phyloP scores from a whole-genome alignment of 306 rosid genomes.

The Dalbergia oliveri region DNA sequence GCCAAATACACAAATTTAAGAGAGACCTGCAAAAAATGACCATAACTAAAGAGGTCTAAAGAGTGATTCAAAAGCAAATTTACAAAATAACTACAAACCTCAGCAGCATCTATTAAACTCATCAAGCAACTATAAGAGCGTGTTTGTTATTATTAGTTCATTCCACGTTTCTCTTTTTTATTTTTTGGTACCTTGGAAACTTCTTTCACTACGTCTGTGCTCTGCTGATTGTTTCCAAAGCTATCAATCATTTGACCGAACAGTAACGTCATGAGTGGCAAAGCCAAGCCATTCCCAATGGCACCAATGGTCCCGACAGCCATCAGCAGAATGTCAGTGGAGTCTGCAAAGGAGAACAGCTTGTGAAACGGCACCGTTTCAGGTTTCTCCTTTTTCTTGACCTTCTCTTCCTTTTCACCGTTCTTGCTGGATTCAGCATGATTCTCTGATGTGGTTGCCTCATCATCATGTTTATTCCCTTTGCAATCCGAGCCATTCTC shows the following conservation, averaged over 20 bases:
- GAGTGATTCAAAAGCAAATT: background rate
- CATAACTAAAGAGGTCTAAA: background rate
- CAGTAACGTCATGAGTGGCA: slow-evolving; percentile 79
- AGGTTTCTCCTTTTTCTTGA: slow-evolving; percentile 48
- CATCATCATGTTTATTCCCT: slow-evolving; percentile 33
- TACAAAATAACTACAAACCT: background rate
- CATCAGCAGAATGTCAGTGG: slow-evolving; percentile 71
- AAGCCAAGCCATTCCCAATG: slow-evolving; percentile 68
- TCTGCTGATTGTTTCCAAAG: slow-evolving; percentile 69
- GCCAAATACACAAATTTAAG: slow-evolving; percentile 81
- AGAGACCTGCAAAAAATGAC: slow-evolving; percentile 60
- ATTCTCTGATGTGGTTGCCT: slow-evolving; percentile 48
- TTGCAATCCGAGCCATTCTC: slow-evolving; percentile 48
- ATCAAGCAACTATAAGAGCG: background rate
- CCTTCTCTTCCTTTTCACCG: slow-evolving; percentile 48
- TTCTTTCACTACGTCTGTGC: slow-evolving; percentile 42
- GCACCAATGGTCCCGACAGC: slow-evolving; percentile 72
- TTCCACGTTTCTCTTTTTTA: background rate
- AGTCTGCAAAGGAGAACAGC: slow-evolving; percentile 83
- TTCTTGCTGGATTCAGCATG: slow-evolving; percentile 44
- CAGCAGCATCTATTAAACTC: no score
- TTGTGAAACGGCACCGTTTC: slow-evolving; percentile 70
- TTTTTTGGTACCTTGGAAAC: slow-evolving; percentile 69
- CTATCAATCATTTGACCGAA: slow-evolving; percentile 71
- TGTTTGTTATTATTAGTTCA: background rate